phyloP scores from a whole-genome alignment of 768 basidiomycete species.

The Erythrobasidium yunnanense region DNA sequence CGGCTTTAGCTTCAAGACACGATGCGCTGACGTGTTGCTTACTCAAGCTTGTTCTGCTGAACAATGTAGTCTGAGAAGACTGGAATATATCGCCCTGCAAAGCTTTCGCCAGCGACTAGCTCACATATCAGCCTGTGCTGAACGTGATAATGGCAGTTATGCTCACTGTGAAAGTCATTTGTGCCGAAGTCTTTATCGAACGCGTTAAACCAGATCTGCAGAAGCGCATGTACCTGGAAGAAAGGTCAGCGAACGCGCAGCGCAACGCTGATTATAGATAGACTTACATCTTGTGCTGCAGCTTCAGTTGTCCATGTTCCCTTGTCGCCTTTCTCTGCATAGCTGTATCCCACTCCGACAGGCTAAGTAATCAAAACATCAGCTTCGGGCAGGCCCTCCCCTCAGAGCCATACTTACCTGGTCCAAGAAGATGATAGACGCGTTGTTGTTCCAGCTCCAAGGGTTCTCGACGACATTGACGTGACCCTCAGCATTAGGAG shows the following conservation, averaged over 20 bases:
- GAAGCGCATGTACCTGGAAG: constrained; percentile 25
- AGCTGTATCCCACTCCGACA: constrained; percentile 32
- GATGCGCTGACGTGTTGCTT: not conserved
- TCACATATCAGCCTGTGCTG: not conserved
- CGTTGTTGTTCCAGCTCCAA: constrained; percentile 26
- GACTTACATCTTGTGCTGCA: constrained; percentile 30
- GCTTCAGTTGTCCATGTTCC: constrained; percentile 34
- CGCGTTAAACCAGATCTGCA: constrained; percentile 32
- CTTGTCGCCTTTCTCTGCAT: constrained; percentile 28
- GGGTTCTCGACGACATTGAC: constrained; percentile 29
- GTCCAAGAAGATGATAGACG: not conserved
- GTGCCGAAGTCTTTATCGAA: constrained; percentile 28
- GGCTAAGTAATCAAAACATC: constrained; percentile 31
- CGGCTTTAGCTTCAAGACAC: not conserved
- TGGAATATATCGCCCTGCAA: constrained; percentile 34
- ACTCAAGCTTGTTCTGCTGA: constrained; percentile 27
- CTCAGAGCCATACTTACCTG: not conserved
- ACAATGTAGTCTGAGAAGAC: constrained; percentile 35
- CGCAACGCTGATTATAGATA: not conserved
- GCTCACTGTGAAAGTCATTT: constrained; percentile 30
- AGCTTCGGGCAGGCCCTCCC: no score
- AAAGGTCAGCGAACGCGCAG: not conserved
- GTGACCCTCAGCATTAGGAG: constrained; percentile 12
- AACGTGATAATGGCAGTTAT: not conserved
- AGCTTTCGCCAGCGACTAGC: constrained; percentile 28